Evolutionary conservation across 1,284 basidiomycete genomes (phyloP).

Genomic region (Microbotryomycetes sp.): DNA sequence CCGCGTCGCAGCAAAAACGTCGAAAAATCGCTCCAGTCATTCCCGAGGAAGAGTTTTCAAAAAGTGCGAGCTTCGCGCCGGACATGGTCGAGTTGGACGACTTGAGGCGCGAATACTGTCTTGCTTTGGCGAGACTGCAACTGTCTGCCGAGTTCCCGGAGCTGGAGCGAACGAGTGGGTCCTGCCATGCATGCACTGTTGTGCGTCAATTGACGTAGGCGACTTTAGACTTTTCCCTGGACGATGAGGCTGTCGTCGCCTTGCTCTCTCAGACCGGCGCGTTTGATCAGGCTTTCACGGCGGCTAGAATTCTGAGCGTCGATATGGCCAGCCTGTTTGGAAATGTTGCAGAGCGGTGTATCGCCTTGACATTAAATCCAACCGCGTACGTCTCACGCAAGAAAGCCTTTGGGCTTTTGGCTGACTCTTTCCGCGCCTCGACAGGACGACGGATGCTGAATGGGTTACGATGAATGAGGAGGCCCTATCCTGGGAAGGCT

Average conservation of each 20-base stretch:
- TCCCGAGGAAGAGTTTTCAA: slow-evolving; percentile 61
- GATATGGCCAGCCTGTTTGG: slow-evolving; percentile 84
- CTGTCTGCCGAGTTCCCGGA: slow-evolving; percentile 58
- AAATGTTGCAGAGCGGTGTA: slow-evolving; percentile 67
- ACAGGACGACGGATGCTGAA: slow-evolving; percentile 58
- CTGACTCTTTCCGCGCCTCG: slow-evolving; percentile 38
- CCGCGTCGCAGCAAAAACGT: slow-evolving; percentile 56
- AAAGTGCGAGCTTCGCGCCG: slow-evolving; percentile 45
- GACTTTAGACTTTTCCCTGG: slow-evolving; percentile 54
- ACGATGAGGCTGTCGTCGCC: slow-evolving; percentile 66
- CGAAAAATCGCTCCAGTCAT: slow-evolving; percentile 66
- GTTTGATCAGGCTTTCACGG: slow-evolving; percentile 71
- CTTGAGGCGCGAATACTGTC: slow-evolving; percentile 74
- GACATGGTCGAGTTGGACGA: slow-evolving; percentile 75
- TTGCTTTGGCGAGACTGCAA: slow-evolving; percentile 71
- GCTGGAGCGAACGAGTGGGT: slow-evolving; percentile 48
- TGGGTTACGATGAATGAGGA: slow-evolving; percentile 72
- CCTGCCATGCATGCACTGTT: background rate
- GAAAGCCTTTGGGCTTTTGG: slow-evolving; percentile 45
- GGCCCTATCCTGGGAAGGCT: slow-evolving; percentile 72
- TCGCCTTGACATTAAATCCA: slow-evolving; percentile 49
- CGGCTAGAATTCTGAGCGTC: slow-evolving; percentile 65
- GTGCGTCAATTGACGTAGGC: background rate
- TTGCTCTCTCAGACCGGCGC: slow-evolving; percentile 69
- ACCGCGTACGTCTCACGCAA: slow-evolving; percentile 9